Conservation (phyloP, 306 rosid genomes). For the Cucumis cinereus region DNA sequence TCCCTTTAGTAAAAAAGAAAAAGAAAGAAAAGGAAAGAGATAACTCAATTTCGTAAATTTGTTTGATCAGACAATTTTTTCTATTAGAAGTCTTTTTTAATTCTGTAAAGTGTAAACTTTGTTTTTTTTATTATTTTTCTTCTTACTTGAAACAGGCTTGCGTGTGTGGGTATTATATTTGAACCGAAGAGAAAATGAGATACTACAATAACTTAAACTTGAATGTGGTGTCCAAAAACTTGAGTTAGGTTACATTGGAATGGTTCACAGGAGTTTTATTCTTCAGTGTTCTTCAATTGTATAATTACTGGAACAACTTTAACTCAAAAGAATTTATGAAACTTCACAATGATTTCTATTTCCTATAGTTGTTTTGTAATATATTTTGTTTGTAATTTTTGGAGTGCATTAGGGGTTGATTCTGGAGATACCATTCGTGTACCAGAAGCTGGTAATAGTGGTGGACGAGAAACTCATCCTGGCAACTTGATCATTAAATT, state of each 20-base stretch:
- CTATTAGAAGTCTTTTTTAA: not conserved
- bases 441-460: slow-evolving; percentile 83
- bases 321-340: not conserved
- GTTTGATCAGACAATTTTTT: not conserved
- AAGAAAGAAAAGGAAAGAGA: not conserved
- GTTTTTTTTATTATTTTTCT: not conserved
- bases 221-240: not conserved
- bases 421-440: slow-evolving; percentile 89
- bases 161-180: not conserved
- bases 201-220: not conserved
- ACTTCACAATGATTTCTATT: not conserved
- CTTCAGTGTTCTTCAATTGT: not conserved
- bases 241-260: not conserved
- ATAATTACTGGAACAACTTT: not conserved
- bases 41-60: not conserved
- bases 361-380: not conserved
- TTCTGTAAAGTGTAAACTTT: not conserved
- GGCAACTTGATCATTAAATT: slow-evolving; percentile 71
- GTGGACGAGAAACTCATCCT: slow-evolving; percentile 50
- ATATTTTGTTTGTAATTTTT: not conserved
- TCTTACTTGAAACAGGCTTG: not conserved
- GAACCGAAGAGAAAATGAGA: not conserved
- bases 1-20: not conserved
- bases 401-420: slow-evolving; percentile 59
- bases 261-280: not conserved